A percentile compares a stretch with the other conserved stretches of the same genome.
phyloP scores from a whole-genome alignment of 2,329 filamentous ascomycete genomes.

The Claviceps pazoutovae region DNA sequence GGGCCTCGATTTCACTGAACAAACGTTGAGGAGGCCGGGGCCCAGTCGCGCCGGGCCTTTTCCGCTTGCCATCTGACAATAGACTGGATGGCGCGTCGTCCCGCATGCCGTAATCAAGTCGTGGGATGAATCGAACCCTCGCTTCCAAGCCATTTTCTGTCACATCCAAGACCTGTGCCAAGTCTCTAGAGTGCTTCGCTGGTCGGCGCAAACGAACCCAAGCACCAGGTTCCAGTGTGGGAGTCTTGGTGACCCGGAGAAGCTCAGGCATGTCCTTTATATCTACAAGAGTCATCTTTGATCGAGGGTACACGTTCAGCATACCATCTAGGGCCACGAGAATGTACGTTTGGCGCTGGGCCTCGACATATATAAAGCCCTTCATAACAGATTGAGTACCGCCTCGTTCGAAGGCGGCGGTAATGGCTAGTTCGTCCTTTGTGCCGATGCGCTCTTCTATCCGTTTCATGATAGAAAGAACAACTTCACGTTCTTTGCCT shows the following conservation, averaged over 20 bases:
- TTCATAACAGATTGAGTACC: constrained; percentile 68
- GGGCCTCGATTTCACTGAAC: constrained; percentile 86
- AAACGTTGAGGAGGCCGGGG: constrained; percentile 73
- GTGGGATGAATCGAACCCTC: constrained; percentile 73
- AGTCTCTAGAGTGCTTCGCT: constrained; percentile 71
- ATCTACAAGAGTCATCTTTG: constrained; percentile 75
- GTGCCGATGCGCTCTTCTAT: constrained; percentile 67
- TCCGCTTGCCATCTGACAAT: constrained; percentile 57
- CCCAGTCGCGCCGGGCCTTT: constrained; percentile 49
- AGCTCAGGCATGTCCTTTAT: constrained; percentile 97
- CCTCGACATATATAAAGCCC: constrained; percentile 92
- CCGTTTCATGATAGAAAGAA: constrained; percentile 78
- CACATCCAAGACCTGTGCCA: constrained; percentile 84
- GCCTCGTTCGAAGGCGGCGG: constrained; percentile 82
- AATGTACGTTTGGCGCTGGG: constrained; percentile 74
- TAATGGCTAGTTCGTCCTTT: constrained; percentile 71
- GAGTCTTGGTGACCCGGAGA: constrained; percentile 77
- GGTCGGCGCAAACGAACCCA: constrained; percentile 81
- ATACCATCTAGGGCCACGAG: constrained; percentile 70
- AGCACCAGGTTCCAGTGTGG: constrained; percentile 69
- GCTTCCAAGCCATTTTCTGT: constrained; percentile 87
- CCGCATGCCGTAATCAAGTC: constrained; percentile 80
- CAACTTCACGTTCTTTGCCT: constrained; percentile 85
- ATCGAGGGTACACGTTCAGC: constrained; percentile 78
- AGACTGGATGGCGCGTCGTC: constrained; percentile 47